These are phyloP conservation scores for Xylariomycetidae sp. DNA, from an alignment of 2,329 filamentous ascomycete genomes.

Conservation along the genomic window DNA sequence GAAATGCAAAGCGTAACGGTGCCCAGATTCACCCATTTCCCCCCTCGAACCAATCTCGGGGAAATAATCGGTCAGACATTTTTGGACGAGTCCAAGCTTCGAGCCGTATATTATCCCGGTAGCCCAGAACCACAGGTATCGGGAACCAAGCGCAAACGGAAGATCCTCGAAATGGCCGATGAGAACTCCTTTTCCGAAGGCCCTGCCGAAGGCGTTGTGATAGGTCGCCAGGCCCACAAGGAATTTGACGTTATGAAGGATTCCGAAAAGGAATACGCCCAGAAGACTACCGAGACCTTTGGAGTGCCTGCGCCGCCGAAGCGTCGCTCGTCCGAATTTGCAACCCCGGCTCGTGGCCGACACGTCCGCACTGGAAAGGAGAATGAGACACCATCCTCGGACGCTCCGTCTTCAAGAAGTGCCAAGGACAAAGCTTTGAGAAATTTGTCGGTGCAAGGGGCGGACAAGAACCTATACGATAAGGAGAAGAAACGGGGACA, in stretches of 20 bases:
- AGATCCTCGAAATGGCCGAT: slow-evolving; percentile 44
- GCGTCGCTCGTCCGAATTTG: slow-evolving; percentile 29
- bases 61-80: slow-evolving; percentile 89
- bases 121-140: slow-evolving; percentile 41
- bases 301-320: slow-evolving; percentile 26
- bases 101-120: slow-evolving; percentile 66
- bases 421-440: slow-evolving; percentile 83
- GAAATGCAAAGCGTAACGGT: slow-evolving; percentile 68
- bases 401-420: slow-evolving; percentile 70
- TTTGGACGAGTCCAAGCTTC: slow-evolving; percentile 60
- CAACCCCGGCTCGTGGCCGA: slow-evolving; percentile 50
- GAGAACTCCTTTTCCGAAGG: slow-evolving; percentile 45
- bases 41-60: slow-evolving; percentile 81
- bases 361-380: slow-evolving; percentile 65
- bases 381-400: slow-evolving; percentile 70
- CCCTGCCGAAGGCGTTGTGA: slow-evolving; percentile 42
- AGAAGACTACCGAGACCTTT: slow-evolving; percentile 27
- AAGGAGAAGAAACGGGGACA: slow-evolving; percentile 79
- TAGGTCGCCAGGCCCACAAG: slow-evolving; percentile 35
- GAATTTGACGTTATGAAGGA: slow-evolving; percentile 42
- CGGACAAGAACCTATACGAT: slow-evolving; percentile 85
- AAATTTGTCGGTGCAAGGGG: slow-evolving; percentile 69
- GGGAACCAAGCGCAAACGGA: slow-evolving; percentile 43
- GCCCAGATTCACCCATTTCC: slow-evolving; percentile 79
- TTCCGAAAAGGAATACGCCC: slow-evolving; percentile 31